Evolutionary conservation across 2,329 filamentous ascomycete genomes (phyloP).

Genomic region (Phaeoacremonium minimum): DNA sequence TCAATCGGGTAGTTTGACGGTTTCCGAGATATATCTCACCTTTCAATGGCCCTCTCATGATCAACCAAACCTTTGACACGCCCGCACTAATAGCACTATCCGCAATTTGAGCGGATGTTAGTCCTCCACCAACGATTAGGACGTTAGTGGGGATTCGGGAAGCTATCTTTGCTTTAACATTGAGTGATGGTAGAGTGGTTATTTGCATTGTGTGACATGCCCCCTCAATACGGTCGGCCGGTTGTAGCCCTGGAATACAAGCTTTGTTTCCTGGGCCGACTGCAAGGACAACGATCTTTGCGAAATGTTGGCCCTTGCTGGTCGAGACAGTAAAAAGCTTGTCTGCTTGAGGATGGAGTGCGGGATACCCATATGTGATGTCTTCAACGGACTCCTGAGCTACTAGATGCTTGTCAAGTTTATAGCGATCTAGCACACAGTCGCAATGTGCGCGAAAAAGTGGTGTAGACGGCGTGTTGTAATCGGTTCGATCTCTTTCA

Average conservation of each 20-base stretch:
- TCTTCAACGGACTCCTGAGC: conserved; percentile 55
- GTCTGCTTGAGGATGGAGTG: conserved; percentile 35
- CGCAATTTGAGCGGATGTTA: conserved; percentile 71
- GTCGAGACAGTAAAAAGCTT: conserved; percentile 64
- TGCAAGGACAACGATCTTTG: conserved; percentile 63
- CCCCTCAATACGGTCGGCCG: conserved; percentile 27
- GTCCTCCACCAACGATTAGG: conserved; percentile 68
- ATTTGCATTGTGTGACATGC: conserved; percentile 64
- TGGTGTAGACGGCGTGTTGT: conserved; percentile 58
- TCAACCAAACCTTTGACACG: conserved; percentile 62
- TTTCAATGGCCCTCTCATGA: conserved; percentile 56
- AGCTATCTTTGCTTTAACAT: conserved; percentile 49
- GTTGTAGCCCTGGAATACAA: conserved; percentile 9
- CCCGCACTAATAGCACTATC: conserved; percentile 63
- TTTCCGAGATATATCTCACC: too few relatives aligned
- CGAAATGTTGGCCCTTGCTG: conserved; percentile 47
- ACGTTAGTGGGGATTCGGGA: conserved; percentile 51
- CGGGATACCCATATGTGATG: conserved; percentile 52
- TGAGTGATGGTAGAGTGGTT: conserved; percentile 48
- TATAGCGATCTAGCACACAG: conserved; percentile 53
- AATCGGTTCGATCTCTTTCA: conserved; percentile 64
- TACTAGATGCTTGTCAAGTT: conserved; percentile 51
- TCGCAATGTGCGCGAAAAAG: conserved; percentile 61
- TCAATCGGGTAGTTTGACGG: not conserved
- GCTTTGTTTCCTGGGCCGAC: conserved; percentile 65